Base-by-base conservation (phyloP, 2,329 filamentous ascomycete genomes). In the Aureobasidium pullulans region DNA sequence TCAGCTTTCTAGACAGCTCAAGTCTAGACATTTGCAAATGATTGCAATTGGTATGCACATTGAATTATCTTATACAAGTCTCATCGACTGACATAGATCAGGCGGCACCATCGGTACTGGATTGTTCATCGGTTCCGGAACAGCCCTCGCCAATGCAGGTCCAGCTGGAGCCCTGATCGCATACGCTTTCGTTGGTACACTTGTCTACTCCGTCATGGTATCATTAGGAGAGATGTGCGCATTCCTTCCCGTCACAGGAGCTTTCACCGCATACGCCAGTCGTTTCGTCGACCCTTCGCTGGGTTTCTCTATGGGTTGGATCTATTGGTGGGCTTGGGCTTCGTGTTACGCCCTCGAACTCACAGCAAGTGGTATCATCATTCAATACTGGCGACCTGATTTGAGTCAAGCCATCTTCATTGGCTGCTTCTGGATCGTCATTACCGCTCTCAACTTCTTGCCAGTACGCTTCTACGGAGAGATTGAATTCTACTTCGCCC, bases 231-330 rank as follows among this genome's bases (percentile, higher is more conserved):
- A 84, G 70, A 81, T 86, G 74, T 81, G 83, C 23, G 79, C 84
- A 34, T 85, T 83, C 74, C 78, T 87, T 54, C 81, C 84, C 4
- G 70, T 84, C 63, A 75, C 81, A 36, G 79, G 80, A 66, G 75
- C 79, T 59, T 79, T 82, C 76, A 73, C 77, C 61, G 67, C 79
- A 66, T 79, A 80, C 69, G 71, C 71, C 61, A 71, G 72, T 34
- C 74, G 76, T 43, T 78, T 77, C 63, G 72, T 79, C 11, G 75
- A 75, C 23, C 69, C 71, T 23, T 72, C 69, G 32, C 64, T 79
- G 19, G 77, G 77, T 7, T 79, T 79, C 62, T 73, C 76, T 4
- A 72, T 79, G 66, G 77, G 77, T 5, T 79, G 75, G 75, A 71
- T 77, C 10, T 76, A 75, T 64, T 71, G 67, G 61, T 74, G 73